These are phyloP conservation scores for Mycena citricolor DNA, from an alignment of 1,284 basidiomycete species.

Conservation along the genomic window DNA sequence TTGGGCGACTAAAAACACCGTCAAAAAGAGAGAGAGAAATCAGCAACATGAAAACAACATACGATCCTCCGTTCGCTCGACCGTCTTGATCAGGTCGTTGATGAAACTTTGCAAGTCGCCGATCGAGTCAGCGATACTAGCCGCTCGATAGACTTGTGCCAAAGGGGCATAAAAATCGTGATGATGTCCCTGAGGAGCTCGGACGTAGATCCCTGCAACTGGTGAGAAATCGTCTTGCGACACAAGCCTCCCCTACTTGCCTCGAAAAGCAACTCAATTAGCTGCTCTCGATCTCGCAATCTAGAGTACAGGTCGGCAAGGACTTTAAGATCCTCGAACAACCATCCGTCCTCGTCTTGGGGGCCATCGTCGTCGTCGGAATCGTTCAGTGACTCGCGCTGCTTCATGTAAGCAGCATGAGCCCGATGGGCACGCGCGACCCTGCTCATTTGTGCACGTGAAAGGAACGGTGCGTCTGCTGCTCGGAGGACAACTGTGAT, in stretches of 20 bases:
- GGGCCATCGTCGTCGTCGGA: conserved; percentile 94
- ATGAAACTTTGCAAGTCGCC: conserved; percentile 93
- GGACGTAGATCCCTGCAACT: conserved; percentile 81
- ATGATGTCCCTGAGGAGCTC: conserved; percentile 98
- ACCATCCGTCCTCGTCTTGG: conserved; percentile 90
- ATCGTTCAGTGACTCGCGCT: conserved; percentile 65
- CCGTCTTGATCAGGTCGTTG: conserved; percentile 93
- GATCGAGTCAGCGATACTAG: conserved; percentile 94
- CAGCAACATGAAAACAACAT: conserved; percentile 34
- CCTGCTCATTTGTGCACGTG: conserved; percentile 74
- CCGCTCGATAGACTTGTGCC: conserved; percentile 98
- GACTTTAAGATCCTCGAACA: conserved; percentile 87
- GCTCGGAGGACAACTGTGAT: conserved; percentile 84
- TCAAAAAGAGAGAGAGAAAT: not conserved
- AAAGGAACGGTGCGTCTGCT: conserved; percentile 72
- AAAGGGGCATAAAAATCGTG: conserved; percentile 96
- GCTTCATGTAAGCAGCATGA: conserved; percentile 69
- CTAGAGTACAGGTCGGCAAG: conserved; percentile 77
- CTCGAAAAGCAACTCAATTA: conserved; percentile 95
- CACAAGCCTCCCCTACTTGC: conserved; percentile 39
- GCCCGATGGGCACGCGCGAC: conserved; percentile 77
- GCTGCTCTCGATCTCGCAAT: conserved; percentile 87
- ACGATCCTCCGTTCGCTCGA: conserved; percentile 91
- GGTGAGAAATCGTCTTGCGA: conserved; percentile 4
- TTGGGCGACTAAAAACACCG: conserved; percentile 61